Percentiles rank a stretch among this genome's conserved stretches.
Evolutionary conservation across 108 stramenopile species (phyloP).

Genomic region (Pseudonitzschia pungens): DNA sequence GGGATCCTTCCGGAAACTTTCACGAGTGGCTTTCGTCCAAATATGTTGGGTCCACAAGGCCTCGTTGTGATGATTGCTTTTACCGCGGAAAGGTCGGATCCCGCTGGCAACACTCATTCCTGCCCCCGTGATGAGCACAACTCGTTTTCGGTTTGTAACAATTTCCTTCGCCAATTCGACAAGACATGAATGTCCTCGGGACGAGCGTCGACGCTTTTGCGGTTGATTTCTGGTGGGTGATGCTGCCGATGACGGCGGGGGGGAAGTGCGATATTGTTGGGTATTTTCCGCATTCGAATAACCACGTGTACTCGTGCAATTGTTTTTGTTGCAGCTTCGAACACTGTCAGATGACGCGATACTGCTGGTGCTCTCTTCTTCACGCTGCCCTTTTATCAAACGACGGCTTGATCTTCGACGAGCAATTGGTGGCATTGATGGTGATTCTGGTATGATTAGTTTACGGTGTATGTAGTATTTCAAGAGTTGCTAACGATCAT

Average conservation of each 20-base stretch:
- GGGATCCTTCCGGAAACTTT: slow-evolving; percentile 70
- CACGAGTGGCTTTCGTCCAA: slow-evolving; percentile 67
- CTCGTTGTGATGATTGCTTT: slow-evolving; percentile 16
- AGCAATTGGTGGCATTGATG: background rate
- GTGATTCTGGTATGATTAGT: background rate
- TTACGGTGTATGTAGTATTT: background rate
- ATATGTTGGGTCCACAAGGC: slow-evolving; percentile 74
- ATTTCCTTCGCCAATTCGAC: slow-evolving; percentile 46
- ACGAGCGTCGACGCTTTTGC: slow-evolving; percentile 43
- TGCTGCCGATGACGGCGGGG: background rate
- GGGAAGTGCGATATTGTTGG: background rate
- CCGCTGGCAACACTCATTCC: slow-evolving; percentile 84
- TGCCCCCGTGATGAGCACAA: slow-evolving; percentile 84
- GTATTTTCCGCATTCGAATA: background rate
- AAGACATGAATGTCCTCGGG: slow-evolving; percentile 45
- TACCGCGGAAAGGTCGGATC: slow-evolving; percentile 86
- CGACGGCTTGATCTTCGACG: slow-evolving; percentile 7
- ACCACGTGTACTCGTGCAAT: background rate
- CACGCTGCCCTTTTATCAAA: background rate
- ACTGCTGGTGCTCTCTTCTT: background rate
- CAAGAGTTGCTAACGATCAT: too few species aligned
- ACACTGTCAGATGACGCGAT: background rate
- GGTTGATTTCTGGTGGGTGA: background rate
- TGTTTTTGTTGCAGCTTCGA: background rate
- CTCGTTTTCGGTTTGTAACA: slow-evolving; percentile 37